These are phyloP conservation scores for Fusarium concolor DNA, from an alignment of 2,329 filamentous ascomycete genomes.

Conservation along the genomic window DNA sequence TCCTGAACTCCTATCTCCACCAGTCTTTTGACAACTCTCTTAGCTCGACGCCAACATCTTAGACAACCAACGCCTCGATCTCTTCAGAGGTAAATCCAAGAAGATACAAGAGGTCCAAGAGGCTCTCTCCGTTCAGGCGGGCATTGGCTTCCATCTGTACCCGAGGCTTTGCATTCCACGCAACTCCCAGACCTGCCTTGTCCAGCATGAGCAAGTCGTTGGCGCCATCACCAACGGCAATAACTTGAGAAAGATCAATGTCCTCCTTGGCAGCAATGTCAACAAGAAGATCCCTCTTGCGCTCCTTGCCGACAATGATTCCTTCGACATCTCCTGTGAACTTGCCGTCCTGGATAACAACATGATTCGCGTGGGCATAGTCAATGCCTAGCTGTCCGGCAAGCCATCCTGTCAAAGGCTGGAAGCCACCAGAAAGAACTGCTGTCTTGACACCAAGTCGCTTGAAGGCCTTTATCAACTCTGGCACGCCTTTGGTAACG, in stretches of 20 bases:
- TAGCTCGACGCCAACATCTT: conserved; percentile 15
- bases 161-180: conserved; percentile 85
- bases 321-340: conserved; percentile 80
- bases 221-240: conserved; percentile 84
- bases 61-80: conserved; percentile 47
- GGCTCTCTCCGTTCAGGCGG: conserved; percentile 75
- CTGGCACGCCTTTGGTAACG: conserved; percentile 82
- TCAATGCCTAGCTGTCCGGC: conserved; percentile 84
- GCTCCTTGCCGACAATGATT: conserved; percentile 79
- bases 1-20: conserved; percentile 24
- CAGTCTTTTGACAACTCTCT: conserved; percentile 20
- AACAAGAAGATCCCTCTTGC: conserved; percentile 77
- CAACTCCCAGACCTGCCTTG: conserved; percentile 79
- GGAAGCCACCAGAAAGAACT: conserved; percentile 92
- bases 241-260: conserved; percentile 72
- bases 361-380: conserved; percentile 89
- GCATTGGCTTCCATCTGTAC: conserved; percentile 83
- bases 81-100: conserved; percentile 79
- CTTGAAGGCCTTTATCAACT: conserved; percentile 80
- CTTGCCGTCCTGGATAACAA: conserved; percentile 69
- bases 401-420: conserved; percentile 88
- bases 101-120: conserved; percentile 79
- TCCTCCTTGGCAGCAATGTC: conserved; percentile 77
- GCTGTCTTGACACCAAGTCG: conserved; percentile 86
- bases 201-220: conserved; percentile 86